These are phyloP conservation scores for Linum lewisii DNA, from an alignment of 345 rosid genomes.

Conservation along the genomic window DNA sequence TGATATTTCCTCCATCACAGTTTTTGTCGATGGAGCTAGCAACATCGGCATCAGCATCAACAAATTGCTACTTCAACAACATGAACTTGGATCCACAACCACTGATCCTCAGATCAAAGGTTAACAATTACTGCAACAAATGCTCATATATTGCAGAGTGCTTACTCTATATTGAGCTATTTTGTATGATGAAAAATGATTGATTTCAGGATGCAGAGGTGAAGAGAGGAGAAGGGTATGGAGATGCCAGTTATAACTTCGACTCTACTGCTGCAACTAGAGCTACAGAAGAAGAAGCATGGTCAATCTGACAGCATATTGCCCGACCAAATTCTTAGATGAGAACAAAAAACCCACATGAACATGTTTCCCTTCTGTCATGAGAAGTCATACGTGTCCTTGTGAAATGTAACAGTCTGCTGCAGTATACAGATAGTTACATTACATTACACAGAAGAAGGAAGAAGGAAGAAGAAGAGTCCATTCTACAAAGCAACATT, in stretches of 20 bases:
- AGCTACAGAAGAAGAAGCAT: slow-evolving; percentile 1
- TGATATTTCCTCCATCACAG: slow-evolving; percentile 14
- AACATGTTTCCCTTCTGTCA: slow-evolving; percentile 25
- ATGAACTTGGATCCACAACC: slow-evolving; percentile 14
- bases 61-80: slow-evolving; percentile 16
- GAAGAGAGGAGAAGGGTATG: slow-evolving; percentile 25
- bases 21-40: slow-evolving; percentile 53
- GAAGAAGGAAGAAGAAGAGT: slow-evolving; percentile 15
- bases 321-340: slow-evolving; percentile 12
- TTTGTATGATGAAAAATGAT: slow-evolving; percentile 1
- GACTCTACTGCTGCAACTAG: slow-evolving; percentile 15
- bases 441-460: slow-evolving; percentile 10
- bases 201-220: slow-evolving; percentile 32
- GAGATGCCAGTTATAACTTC: slow-evolving; percentile 25
- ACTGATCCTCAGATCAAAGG: slow-evolving; percentile 7
- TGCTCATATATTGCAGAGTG: background rate
- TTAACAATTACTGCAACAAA: background rate
- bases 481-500: slow-evolving; percentile 7
- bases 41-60: slow-evolving; percentile 20
- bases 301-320: slow-evolving; percentile 44
- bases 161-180: no score
- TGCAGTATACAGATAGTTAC: slow-evolving; percentile 10
- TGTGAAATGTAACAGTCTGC: slow-evolving; percentile 6
- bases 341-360: slow-evolving; percentile 17
- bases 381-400: slow-evolving; percentile 24